A percentile compares a stretch with the other conserved stretches of the same genome.
Evolutionary conservation across 2,329 filamentous ascomycete genomes (phyloP).

Genomic region (Pseudogymnoascus sp.): DNA sequence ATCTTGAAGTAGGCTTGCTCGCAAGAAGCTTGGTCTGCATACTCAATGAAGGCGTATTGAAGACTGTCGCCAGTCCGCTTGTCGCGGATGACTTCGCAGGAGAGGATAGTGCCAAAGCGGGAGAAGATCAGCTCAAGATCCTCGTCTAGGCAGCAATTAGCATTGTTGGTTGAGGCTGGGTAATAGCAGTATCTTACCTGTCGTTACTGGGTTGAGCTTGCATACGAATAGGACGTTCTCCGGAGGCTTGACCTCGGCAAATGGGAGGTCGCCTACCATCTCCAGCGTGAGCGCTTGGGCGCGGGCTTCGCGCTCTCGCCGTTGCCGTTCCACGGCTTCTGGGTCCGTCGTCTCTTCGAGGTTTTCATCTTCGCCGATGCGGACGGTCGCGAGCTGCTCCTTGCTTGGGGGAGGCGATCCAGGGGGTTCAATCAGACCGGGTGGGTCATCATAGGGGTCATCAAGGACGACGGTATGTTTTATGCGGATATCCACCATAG

Average conservation of each 20-base stretch:
- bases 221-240: constrained; percentile 98
- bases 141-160: constrained; percentile 48
- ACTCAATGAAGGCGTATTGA: constrained; percentile 97
- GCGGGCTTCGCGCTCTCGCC: constrained; percentile 81
- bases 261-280: constrained; percentile 95
- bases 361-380: constrained; percentile 83
- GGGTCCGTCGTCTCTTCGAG: constrained; percentile 68
- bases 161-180: constrained; percentile 5
- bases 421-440: constrained; percentile 66
- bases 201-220: constrained; percentile 95
- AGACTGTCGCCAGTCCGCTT: constrained; percentile 89
- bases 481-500: constrained; percentile 89
- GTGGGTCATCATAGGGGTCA: constrained; percentile 80
- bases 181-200: constrained; percentile 35
- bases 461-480: constrained; percentile 88
- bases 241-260: constrained; percentile 92
- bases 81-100: constrained; percentile 92
- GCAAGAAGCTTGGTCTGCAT: constrained; percentile 83
- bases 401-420: constrained; percentile 73
- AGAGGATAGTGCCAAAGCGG: constrained; percentile 89
- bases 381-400: constrained; percentile 80
- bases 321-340: constrained; percentile 66
- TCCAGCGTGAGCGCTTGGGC: constrained; percentile 92
- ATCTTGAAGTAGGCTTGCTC: constrained; percentile 98
- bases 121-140: constrained; percentile 95